These are phyloP conservation scores for Tetracladium marchalianum DNA, from an alignment of 495 filamentous ascomycete species.

Conservation along the genomic window DNA sequence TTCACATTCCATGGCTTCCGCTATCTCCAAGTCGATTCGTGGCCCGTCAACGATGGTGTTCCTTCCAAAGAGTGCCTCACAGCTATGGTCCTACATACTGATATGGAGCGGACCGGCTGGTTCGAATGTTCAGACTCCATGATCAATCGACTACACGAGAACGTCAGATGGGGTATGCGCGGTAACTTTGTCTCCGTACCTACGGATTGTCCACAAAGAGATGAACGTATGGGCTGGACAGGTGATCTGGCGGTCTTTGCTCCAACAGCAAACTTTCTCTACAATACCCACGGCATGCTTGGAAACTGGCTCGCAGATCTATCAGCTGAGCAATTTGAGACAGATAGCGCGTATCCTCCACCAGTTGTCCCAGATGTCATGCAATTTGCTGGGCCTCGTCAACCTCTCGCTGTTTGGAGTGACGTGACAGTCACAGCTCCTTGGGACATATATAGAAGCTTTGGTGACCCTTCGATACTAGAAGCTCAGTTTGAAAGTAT, in stretches of 20 bases:
- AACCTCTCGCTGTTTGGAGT: slow-evolving; percentile 35
- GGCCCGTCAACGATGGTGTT: slow-evolving; percentile 23
- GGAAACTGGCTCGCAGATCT: slow-evolving; percentile 31
- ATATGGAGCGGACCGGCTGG: slow-evolving; percentile 35
- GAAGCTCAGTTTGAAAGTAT: slow-evolving; percentile 33
- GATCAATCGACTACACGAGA: slow-evolving; percentile 40
- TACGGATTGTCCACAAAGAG: slow-evolving; percentile 46
- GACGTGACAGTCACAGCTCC: slow-evolving; percentile 36
- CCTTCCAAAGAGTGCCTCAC: slow-evolving; percentile 23
- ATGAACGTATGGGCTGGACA: slow-evolving; percentile 48
- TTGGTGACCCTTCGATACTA: slow-evolving; percentile 32
- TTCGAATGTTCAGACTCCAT: slow-evolving; percentile 36
- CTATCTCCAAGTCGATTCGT: slow-evolving; percentile 39
- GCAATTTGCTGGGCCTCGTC: slow-evolving; percentile 4
- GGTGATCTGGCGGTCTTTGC: slow-evolving; percentile 42
- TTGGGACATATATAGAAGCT: slow-evolving; percentile 31
- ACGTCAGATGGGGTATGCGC: slow-evolving; percentile 41
- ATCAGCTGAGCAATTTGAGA: slow-evolving; percentile 17
- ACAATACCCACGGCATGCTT: slow-evolving; percentile 39
- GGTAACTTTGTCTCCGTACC: slow-evolving; percentile 45
- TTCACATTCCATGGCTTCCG: slow-evolving; percentile 50
- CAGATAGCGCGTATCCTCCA: slow-evolving; percentile 6
- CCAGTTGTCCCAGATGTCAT: slow-evolving; percentile 9
- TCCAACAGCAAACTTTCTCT: slow-evolving; percentile 38
- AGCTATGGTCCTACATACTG: slow-evolving; percentile 39